Evolutionary conservation across 2,329 filamentous ascomycete species (phyloP).

Genomic region (Arthrobotrys sphaeroides): DNA sequence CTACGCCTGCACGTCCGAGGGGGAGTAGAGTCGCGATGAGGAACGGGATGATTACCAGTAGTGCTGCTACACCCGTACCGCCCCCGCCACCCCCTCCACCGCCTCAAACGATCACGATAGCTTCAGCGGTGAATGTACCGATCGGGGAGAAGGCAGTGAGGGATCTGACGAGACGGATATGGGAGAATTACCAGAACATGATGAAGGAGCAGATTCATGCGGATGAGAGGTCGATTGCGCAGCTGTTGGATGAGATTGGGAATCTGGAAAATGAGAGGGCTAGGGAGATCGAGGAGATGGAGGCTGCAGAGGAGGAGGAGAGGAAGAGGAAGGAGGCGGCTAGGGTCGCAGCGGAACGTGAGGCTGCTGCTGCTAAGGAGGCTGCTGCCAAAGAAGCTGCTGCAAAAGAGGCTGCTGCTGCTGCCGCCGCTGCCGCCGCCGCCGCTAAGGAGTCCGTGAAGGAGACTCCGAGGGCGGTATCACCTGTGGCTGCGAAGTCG

Average conservation of each 20-base stretch:
- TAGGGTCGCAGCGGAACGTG: constrained; percentile 5
- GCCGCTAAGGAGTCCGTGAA: neutral
- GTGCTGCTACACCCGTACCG: constrained; percentile 11
- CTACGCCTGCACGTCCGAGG: constrained; percentile 26
- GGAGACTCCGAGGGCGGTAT: constrained; percentile 13
- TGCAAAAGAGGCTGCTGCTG: neutral
- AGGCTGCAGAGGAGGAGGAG: constrained; percentile 38
- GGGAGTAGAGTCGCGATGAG: constrained; percentile 44
- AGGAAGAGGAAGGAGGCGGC: constrained; percentile 37
- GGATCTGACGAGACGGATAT: constrained; percentile 42
- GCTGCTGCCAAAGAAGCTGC: neutral
- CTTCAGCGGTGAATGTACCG: neutral
- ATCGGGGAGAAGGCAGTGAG: constrained; percentile 49
- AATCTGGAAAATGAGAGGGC: constrained; percentile 50
- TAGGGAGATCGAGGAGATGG: constrained; percentile 43
- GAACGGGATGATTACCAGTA: constrained; percentile 48
- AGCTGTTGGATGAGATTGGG: constrained; percentile 48
- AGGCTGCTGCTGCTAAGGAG: constrained; percentile 17
- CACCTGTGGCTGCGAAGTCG: constrained; percentile 16
- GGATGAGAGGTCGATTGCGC: constrained; percentile 37
- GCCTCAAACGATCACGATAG: neutral
- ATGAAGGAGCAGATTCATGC: constrained; percentile 50
- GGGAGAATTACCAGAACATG: constrained; percentile 48
- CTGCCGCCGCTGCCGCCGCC: neutral
- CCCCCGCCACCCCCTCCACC: neutral